A percentile compares a stretch with the other conserved stretches of the same genome.
Evolutionary conservation across 2,329 filamentous ascomycete species (phyloP).

Genomic region (Fusarium sulawesiense): DNA sequence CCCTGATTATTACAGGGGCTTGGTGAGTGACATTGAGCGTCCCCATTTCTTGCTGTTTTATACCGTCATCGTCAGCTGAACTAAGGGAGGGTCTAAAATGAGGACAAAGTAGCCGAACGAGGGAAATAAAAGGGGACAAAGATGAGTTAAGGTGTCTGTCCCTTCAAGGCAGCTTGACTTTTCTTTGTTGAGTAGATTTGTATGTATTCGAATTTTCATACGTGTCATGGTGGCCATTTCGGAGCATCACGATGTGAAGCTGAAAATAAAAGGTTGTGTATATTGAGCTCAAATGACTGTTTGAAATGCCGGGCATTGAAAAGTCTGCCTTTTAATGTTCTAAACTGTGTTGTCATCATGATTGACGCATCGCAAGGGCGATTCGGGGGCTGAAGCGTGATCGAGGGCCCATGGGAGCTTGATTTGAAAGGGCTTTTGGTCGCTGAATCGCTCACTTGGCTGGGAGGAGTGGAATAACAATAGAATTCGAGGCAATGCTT

Average conservation of each 20-base stretch:
- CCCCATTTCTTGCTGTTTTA: constrained; percentile 32
- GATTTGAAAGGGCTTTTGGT: constrained; percentile 33
- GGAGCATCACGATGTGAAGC: constrained; percentile 30
- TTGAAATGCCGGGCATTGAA: neutral
- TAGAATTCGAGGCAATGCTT: constrained; percentile 30
- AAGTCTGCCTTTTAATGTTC: neutral
- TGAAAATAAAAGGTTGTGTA: constrained; percentile 10
- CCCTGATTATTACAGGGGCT: constrained; percentile 31
- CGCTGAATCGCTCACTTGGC: constrained; percentile 33
- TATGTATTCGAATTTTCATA: neutral
- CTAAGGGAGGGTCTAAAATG: constrained; percentile 25
- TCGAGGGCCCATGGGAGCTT: constrained; percentile 16
- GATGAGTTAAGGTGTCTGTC: neutral
- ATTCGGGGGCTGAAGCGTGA: constrained; percentile 23
- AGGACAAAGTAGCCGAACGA: neutral
- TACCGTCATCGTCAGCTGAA: constrained; percentile 19
- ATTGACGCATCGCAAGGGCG: constrained; percentile 3
- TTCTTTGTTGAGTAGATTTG: neutral
- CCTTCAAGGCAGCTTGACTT: neutral
- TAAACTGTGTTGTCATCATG: constrained; percentile 6
- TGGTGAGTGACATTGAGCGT: constrained; percentile 13
- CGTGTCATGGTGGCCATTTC: constrained; percentile 13
- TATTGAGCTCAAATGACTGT: constrained; percentile 8
- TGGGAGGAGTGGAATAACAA: constrained; percentile 33
- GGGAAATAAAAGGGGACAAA: neutral